A percentile compares a stretch with the other conserved stretches of the same genome.
These are phyloP conservation scores for Sherardia arvensis DNA, from an alignment of 257 asterid species.

Conservation along the genomic window DNA sequence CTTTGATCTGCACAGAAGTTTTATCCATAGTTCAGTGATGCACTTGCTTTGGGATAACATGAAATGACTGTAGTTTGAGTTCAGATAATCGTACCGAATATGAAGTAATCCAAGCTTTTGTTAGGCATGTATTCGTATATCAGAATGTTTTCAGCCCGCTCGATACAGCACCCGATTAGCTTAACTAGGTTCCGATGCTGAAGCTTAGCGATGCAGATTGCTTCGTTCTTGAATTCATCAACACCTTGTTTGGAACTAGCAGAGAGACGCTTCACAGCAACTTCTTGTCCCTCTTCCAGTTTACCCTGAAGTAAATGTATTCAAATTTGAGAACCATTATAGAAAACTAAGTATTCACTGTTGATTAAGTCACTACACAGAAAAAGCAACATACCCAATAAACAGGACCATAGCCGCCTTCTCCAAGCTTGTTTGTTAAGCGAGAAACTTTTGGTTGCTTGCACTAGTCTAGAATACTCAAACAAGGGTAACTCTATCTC, in stretches of 20 bases:
- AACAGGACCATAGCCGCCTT: not conserved
- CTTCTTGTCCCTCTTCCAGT: conserved; percentile 25
- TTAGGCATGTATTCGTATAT: conserved; percentile 30
- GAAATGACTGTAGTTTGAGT: not conserved
- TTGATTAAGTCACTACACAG: not conserved
- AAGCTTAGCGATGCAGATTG: conserved; percentile 22
- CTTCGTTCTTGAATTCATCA: conserved; percentile 36
- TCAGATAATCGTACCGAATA: conserved; percentile 20
- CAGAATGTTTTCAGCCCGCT: conserved; percentile 23
- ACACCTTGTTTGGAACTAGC: conserved; percentile 22
- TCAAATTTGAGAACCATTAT: not conserved
- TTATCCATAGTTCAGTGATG: not conserved
- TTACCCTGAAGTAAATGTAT: conserved; percentile 12
- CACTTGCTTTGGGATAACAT: not conserved
- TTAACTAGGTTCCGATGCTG: conserved; percentile 35
- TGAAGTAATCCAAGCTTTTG: conserved; percentile 23
- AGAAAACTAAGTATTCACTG: not conserved
- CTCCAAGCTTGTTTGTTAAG: not conserved
- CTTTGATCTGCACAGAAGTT: conserved; percentile 18
- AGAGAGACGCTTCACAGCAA: conserved; percentile 32
- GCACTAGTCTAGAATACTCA: not conserved
- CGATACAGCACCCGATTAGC: conserved; percentile 30
- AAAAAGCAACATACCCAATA: not conserved
- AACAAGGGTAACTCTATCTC: not conserved
- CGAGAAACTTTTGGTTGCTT: not conserved